Conservation (phyloP, 768 basidiomycete genomes). For the Tephrocybe rancida region DNA sequence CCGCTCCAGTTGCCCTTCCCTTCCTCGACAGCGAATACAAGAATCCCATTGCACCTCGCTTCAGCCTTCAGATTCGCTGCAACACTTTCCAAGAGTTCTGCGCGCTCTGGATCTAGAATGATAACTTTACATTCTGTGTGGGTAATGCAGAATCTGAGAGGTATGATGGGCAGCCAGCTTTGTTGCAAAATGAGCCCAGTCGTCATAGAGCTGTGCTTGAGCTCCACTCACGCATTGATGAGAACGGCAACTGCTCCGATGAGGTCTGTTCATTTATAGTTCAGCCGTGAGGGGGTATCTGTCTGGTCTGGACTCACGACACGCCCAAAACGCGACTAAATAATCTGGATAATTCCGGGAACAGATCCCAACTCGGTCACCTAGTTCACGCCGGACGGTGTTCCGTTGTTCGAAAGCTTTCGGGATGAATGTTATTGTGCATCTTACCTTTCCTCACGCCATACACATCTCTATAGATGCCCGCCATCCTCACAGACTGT, state of each 20-base stretch:
- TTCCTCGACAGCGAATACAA: conserved; percentile 33
- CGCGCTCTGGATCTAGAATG: conserved; percentile 51
- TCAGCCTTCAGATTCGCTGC: conserved; percentile 27
- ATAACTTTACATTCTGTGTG: conserved; percentile 42
- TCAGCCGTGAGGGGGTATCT: too few species aligned
- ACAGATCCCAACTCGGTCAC: conserved; percentile 48
- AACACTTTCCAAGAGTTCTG: conserved; percentile 35
- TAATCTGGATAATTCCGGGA: too few species aligned
- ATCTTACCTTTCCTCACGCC: conserved; percentile 52
- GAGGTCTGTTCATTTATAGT: conserved; percentile 30
- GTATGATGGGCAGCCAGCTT: conserved; percentile 42
- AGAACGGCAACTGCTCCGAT: conserved; percentile 52
- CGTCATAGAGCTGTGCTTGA: not conserved
- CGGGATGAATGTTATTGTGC: too few species aligned
- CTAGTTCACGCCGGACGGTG: conserved; percentile 16
- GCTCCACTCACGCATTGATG: conserved; percentile 42
- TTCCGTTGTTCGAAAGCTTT: not conserved
- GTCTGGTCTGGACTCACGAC: conserved; percentile 49
- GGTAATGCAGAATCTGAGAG: too few species aligned
- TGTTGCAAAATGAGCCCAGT: not conserved
- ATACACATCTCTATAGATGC: conserved; percentile 38
- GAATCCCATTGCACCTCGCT: conserved; percentile 34
- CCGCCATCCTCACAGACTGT: conserved; percentile 37
- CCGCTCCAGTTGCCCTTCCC: too few species aligned
- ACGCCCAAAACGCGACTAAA: too few species aligned